Percentiles rank a stretch among this genome's conserved stretches.
Conservation (phyloP, 257 asterid species). For the Verbena officinalis region DNA sequence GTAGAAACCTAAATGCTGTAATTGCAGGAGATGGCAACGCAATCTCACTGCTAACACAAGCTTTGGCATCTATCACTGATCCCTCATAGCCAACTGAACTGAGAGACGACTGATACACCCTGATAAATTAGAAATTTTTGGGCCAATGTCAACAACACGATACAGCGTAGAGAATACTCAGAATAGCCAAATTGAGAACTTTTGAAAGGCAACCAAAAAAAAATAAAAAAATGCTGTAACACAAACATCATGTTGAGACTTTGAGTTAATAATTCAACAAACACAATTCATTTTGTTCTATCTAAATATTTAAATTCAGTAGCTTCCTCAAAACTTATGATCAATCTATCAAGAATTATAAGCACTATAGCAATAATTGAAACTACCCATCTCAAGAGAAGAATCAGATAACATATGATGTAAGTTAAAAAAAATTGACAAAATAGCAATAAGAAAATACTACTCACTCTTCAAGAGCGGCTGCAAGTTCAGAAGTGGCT, state of each 20-base stretch:
- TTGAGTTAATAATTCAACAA: too few relatives aligned
- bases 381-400: too few relatives aligned
- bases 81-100: slow-evolving; percentile 35
- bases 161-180: background rate
- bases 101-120: slow-evolving; percentile 52
- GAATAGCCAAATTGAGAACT: background rate
- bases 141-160: background rate
- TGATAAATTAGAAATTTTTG: slow-evolving; percentile 35
- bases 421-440: background rate
- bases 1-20: slow-evolving; percentile 55
- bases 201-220: background rate
- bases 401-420: too few relatives aligned
- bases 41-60: slow-evolving; percentile 32
- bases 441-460: slow-evolving; percentile 15
- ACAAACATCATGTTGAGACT: too few relatives aligned
- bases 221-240: background rate
- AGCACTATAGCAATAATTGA: too few relatives aligned
- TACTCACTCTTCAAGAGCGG: slow-evolving; percentile 63
- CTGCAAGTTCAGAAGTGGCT: slow-evolving; percentile 80
- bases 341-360: background rate
- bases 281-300: background rate
- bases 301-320: too few relatives aligned
- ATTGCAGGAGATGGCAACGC: slow-evolving; percentile 52
- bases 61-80: slow-evolving; percentile 36
- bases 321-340: too few relatives aligned